phyloP scores from a whole-genome alignment of 495 filamentous ascomycete species.

The Talaromyces stipitatus region DNA sequence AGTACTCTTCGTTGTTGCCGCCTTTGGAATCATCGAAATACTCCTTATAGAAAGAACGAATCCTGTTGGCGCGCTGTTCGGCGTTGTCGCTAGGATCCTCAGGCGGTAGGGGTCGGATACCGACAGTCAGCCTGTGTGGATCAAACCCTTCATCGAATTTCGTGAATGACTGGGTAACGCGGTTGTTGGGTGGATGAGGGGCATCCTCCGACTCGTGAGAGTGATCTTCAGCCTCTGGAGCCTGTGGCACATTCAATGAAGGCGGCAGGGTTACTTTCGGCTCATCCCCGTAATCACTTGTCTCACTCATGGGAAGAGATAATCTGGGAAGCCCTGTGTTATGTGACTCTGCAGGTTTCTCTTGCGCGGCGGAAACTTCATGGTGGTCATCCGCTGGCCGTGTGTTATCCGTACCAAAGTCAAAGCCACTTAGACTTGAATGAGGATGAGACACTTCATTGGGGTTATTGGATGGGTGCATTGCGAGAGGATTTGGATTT shows the following conservation, averaged over 20 bases:
- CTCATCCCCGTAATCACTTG: conserved; percentile 56
- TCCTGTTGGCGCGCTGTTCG: conserved; percentile 89
- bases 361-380: background rate
- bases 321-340: conserved; percentile 25
- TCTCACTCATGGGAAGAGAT: conserved; percentile 40
- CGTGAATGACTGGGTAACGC: background rate
- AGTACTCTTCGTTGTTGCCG: conserved; percentile 48
- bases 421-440: background rate
- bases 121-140: conserved; percentile 71
- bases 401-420: conserved; percentile 3
- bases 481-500: background rate
- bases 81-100: conserved; percentile 81
- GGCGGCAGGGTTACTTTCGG: conserved; percentile 41
- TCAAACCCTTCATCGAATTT: conserved; percentile 49
- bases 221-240: conserved; percentile 18
- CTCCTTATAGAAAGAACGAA: conserved; percentile 98
- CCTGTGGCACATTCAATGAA: conserved; percentile 22
- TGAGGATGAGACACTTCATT: conserved; percentile 11
- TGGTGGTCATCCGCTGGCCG: background rate
- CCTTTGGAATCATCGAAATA: conserved; percentile 88
- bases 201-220: conserved; percentile 26
- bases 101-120: conserved; percentile 85
- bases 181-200: conserved; percentile 21
- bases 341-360: conserved; percentile 6
- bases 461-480: background rate